These are phyloP conservation scores for Phytophthora aleatoria DNA, from an alignment of 352 stramenopile genomes.

Conservation along the genomic window DNA sequence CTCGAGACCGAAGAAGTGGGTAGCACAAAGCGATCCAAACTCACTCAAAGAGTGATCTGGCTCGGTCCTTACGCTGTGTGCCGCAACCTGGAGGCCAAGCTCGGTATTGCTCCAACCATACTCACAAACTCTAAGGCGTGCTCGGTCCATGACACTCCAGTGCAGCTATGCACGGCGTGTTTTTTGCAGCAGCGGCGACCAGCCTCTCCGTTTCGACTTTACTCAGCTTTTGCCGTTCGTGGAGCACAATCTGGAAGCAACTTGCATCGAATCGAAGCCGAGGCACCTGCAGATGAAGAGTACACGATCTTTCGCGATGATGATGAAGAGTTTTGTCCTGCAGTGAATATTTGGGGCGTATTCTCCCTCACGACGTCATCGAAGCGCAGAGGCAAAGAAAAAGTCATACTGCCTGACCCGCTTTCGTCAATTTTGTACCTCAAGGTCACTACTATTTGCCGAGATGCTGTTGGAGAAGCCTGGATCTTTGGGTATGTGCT, in stretches of 20 bases:
- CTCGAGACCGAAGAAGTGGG: slow-evolving; percentile 1
- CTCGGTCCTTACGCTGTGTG: slow-evolving; percentile 49
- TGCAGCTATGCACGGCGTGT: slow-evolving; percentile 30
- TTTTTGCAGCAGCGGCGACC: slow-evolving; percentile 33
- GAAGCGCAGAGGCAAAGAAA: slow-evolving; percentile 17
- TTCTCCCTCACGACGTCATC: slow-evolving; percentile 20
- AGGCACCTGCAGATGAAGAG: slow-evolving; percentile 13
- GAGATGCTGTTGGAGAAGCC: slow-evolving; percentile 31
- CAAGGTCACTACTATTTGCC: slow-evolving; percentile 33
- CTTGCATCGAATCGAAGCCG: slow-evolving; percentile 32
- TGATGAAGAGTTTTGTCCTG: slow-evolving; percentile 38
- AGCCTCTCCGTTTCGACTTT: slow-evolving; percentile 33
- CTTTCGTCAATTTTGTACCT: slow-evolving; percentile 31
- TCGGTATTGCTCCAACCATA: slow-evolving; percentile 23
- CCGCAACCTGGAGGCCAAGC: slow-evolving; percentile 40
- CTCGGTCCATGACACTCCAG: slow-evolving; percentile 28
- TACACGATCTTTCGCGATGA: slow-evolving; percentile 37
- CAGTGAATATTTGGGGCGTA: slow-evolving; percentile 40
- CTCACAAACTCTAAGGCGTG: slow-evolving; percentile 26
- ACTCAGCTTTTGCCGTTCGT: slow-evolving; percentile 26
- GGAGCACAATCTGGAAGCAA: slow-evolving; percentile 11
- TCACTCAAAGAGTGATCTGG: slow-evolving; percentile 38
- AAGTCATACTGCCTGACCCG: slow-evolving; percentile 24
- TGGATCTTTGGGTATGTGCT: slow-evolving; percentile 35
- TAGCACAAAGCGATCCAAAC: slow-evolving; percentile 3